These are phyloP conservation scores for Cytospora mali DNA, from an alignment of 2,329 filamentous ascomycete genomes.

Conservation along the genomic window DNA sequence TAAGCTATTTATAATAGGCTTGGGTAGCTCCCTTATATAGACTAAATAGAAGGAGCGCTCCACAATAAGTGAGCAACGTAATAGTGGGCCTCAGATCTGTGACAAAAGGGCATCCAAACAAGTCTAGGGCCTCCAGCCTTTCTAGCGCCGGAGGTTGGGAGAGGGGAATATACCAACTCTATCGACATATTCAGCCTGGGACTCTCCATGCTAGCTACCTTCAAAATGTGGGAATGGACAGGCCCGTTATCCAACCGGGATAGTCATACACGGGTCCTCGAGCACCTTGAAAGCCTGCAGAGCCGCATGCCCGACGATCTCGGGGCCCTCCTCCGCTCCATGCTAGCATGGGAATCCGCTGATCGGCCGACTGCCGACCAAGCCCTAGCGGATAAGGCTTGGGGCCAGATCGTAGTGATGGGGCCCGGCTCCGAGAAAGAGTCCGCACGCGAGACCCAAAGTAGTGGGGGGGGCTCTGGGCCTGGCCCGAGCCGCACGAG, in stretches of 20 bases:
- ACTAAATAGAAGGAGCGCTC: no score
- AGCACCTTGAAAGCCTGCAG: background rate
- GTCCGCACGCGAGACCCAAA: no score
- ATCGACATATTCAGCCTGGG: slow-evolving; percentile 14
- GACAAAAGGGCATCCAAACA: background rate
- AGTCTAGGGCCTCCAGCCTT: background rate
- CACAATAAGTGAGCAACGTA: no score
- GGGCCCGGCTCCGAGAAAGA: background rate
- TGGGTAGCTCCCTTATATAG: no score
- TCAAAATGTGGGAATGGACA: background rate
- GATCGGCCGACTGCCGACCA: slow-evolving; percentile 1
- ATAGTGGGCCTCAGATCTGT: no score
- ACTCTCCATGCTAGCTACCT: slow-evolving; percentile 9
- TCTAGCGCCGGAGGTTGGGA: background rate
- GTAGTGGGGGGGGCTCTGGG: no score
- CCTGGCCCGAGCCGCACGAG: background rate
- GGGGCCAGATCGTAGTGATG: background rate
- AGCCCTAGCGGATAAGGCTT: background rate
- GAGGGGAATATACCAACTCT: slow-evolving; percentile 1
- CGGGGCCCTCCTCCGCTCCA: background rate
- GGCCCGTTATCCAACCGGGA: background rate
- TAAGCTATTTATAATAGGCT: no score
- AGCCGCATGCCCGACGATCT: slow-evolving; percentile 2
- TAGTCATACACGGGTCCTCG: background rate
- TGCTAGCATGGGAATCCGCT: slow-evolving; percentile 8